A percentile compares a stretch with the other conserved stretches of the same genome.
These are phyloP conservation scores for Saccharum spontaneum DNA, from an alignment of 176 grass and related monocot species.

Conservation along the genomic window DNA sequence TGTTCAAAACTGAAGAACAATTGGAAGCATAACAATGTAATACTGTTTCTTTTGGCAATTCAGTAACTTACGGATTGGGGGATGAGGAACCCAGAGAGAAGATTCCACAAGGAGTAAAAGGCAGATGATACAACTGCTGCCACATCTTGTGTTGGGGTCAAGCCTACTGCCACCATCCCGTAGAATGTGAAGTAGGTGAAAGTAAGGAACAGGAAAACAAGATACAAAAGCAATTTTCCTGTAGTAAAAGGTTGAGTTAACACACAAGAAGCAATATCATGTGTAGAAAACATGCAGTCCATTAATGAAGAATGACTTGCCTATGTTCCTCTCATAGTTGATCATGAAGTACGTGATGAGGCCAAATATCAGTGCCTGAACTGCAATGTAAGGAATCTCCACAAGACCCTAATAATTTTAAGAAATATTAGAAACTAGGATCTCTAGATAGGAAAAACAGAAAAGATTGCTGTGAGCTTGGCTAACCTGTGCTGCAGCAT, in stretches of 20 bases:
- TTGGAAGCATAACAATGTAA: neutral
- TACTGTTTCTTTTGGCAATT: neutral
- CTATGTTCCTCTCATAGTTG: slow-evolving; percentile 68
- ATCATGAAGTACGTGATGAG: slow-evolving; percentile 78
- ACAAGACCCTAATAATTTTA: slow-evolving; percentile 62
- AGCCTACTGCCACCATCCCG: slow-evolving; percentile 69
- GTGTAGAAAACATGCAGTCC: neutral
- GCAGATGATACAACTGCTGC: slow-evolving; percentile 75
- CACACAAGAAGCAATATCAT: neutral
- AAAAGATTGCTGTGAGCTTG: neutral
- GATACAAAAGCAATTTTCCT: slow-evolving; percentile 73
- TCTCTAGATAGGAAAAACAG: neutral
- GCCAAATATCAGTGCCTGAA: slow-evolving; percentile 72
- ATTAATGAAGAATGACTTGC: slow-evolving; percentile 26
- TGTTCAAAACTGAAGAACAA: neutral
- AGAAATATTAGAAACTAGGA: slow-evolving; percentile 16
- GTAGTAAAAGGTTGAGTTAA: slow-evolving; percentile 23
- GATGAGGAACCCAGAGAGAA: slow-evolving; percentile 73
- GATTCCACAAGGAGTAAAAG: slow-evolving; percentile 77
- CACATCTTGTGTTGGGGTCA: slow-evolving; percentile 62
- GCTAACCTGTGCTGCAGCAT: slow-evolving; percentile 78
- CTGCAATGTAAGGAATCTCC: slow-evolving; percentile 69
- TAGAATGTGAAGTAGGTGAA: slow-evolving; percentile 88
- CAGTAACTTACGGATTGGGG: slow-evolving; percentile 55
- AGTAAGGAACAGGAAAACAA: slow-evolving; percentile 70